These are phyloP conservation scores for Podaxis sp. DNA, from an alignment of 768 basidiomycete species.

Conservation along the genomic window DNA sequence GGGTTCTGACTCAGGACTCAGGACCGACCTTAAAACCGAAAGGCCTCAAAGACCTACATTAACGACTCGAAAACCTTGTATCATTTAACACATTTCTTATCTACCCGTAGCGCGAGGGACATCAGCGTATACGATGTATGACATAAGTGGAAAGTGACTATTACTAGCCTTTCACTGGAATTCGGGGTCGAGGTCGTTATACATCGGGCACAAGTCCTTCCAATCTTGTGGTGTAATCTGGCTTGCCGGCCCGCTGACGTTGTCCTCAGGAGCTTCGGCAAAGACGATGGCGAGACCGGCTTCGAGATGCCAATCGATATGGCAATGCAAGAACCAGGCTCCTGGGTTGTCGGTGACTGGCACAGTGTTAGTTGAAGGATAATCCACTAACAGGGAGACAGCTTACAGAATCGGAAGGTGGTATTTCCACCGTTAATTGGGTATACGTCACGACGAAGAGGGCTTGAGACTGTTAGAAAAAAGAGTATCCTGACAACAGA, in stretches of 20 bases:
- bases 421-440: constrained; percentile 17
- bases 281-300: constrained; percentile 41
- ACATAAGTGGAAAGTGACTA: neutral
- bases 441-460: constrained; percentile 20
- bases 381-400: neutral
- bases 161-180: constrained; percentile 16
- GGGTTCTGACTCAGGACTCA: too few species aligned
- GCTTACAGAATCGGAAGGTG: constrained; percentile 17
- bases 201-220: constrained; percentile 19
- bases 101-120: neutral
- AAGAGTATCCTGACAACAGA: neutral
- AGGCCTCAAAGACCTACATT: neutral
- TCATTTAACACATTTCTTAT: neutral
- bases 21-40: too few species aligned
- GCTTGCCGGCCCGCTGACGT: constrained; percentile 23
- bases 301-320: constrained; percentile 35
- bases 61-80: neutral
- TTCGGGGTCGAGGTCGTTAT: constrained; percentile 20
- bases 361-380: neutral
- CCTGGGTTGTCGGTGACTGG: constrained; percentile 22
- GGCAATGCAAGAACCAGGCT: constrained; percentile 25
- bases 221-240: constrained; percentile 28
- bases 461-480: constrained; percentile 1
- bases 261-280: constrained; percentile 31
- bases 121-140: neutral